A percentile compares a stretch with the other conserved stretches of the same genome.
Evolutionary conservation across 2,329 filamentous ascomycete genomes (phyloP).

Genomic region (Aspergillus floridensis): DNA sequence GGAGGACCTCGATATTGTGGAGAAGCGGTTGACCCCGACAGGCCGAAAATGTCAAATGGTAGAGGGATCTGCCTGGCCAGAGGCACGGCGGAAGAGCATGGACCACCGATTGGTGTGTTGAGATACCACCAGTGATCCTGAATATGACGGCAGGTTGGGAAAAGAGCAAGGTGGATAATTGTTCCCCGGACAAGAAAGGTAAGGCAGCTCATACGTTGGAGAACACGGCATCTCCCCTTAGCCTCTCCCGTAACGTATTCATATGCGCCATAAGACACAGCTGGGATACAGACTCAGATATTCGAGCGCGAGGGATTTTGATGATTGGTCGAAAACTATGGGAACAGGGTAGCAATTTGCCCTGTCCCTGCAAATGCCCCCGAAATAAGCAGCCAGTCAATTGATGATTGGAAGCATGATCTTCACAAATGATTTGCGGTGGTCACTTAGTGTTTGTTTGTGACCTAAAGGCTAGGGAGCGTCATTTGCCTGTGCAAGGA

Average conservation of each 20-base stretch:
- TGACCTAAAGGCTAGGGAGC: constrained; percentile 1
- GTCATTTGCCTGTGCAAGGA: constrained; percentile 5
- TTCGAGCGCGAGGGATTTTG: constrained; percentile 26
- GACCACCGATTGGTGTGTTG: constrained; percentile 26
- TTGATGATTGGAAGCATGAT: constrained; percentile 22
- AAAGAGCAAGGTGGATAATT: constrained; percentile 1
- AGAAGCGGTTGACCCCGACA: constrained; percentile 12
- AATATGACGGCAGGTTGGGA: constrained; percentile 19
- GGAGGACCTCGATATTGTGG: constrained; percentile 18
- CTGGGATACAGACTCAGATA: constrained; percentile 27
- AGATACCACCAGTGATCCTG: constrained; percentile 15
- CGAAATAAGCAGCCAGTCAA: constrained; percentile 24
- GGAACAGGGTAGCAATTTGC: constrained; percentile 17
- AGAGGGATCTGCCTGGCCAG: constrained; percentile 31
- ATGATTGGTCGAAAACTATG: constrained; percentile 28
- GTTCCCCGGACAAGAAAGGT: constrained; percentile 10
- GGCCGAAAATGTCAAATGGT: constrained; percentile 11
- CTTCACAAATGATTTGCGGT: constrained; percentile 23
- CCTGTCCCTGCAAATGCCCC: constrained; percentile 24
- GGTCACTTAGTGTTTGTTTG: constrained; percentile 6
- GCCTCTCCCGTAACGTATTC: constrained; percentile 5
- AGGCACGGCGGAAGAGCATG: constrained; percentile 29
- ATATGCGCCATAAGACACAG: constrained; percentile 19
- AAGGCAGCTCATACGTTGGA: constrained; percentile 4
- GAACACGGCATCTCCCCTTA: not conserved